Base-by-base conservation (phyloP, 2,329 filamentous ascomycete species). In the Colletotrichum graminicola region DNA sequence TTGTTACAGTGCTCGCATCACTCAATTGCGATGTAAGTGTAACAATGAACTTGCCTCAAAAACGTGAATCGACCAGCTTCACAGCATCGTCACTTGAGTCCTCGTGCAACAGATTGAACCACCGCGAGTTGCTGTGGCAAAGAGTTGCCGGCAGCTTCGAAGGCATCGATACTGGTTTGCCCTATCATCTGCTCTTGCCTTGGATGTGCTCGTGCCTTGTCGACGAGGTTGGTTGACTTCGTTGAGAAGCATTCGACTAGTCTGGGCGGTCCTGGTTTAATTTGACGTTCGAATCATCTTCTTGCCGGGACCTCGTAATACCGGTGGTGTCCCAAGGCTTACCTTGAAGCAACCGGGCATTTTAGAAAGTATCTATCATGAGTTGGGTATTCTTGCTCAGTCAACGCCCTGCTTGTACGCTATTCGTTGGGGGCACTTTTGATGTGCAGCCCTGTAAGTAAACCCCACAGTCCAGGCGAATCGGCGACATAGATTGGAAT, bases 391-490 rank as follows among this genome's bases (percentile, higher is more conserved):
- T 14, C 23, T 14, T 26, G 32, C 47, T 41, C 18, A 21, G 45
- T 16, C 59, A 32, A 62, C 45, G 32, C 14, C 26, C 41, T 21
- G 39, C 52, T 56, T 26, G 41, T 47, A 45, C 29, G 26, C 47
- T 4, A 10, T 34, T 2, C 36, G 7, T 26, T 45, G 45, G 63
- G 0, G 56, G 63, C 0, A 51, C 56, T 55, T 62, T 67, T 62
- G 67, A 55, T 12, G 34, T 26, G 49, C 63, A 7, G 8, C 26
- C 34, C 47, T 21, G 57, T 56, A 43, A 59, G 64, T 64, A 49
- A 36, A 67, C 18, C 26, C 18, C 32, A 55, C n/a, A 10, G 16
- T 11, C n/a, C 32, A 18, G 49, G 23, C 56, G 64, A 57, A 52
- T 21, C 16, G 29, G 36, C 43, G 36, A 59, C 52, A 41, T n/a